Evolutionary conservation across 2,329 filamentous ascomycete genomes (phyloP), one percentile per base, ranked within the genome.

Genomic region (Clonostachys rhizophaga): DNA sequence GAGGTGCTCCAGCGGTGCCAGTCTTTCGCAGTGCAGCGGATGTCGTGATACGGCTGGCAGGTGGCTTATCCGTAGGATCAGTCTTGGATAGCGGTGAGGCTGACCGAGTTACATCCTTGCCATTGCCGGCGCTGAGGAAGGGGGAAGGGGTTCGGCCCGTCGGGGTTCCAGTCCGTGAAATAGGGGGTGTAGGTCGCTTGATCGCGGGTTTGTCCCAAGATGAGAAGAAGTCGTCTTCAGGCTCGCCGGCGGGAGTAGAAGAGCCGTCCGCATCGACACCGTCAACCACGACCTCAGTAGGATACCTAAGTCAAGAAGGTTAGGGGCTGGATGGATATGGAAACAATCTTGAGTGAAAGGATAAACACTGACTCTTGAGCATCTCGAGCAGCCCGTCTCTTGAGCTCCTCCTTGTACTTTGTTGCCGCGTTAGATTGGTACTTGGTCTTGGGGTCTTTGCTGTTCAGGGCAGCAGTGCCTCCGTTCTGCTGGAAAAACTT

Each of bases 401-500:
- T 92, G 49, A 99, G 77, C 67, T 97, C 92, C 47, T 96, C 92
- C 76, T 99, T 99, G 72, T 99, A 99, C 71, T 97, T 97, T 56
- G 83, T 87, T 18, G 94, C 94, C n/a, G 88, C 87, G 60, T 83
- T 87, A 54, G 89, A 96, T 46, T 89, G 91, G 69, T 99, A 99
- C 75, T 99, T 99, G 48, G 89, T 91, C 74, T 96, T 97, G 43
- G 87, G 80, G 63, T 99, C 94, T 70, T 97, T 97, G 81, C 91
- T 96, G 57, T 90, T 90, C 51, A 99, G 81, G 47, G 92, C 92
- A 44, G 92, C 91, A 39, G 89, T 91, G 51, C 94, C 94, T 53
- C 94, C 94, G 65, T 99, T 94, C 58, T 90, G 86, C 71, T 96
- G 91, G 76, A 97, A 99, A 76, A 90, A 99, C 71, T 96, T 96